Conservation (phyloP, 2,329 filamentous ascomycete genomes). For the Colletotrichum tanaceti region DNA sequence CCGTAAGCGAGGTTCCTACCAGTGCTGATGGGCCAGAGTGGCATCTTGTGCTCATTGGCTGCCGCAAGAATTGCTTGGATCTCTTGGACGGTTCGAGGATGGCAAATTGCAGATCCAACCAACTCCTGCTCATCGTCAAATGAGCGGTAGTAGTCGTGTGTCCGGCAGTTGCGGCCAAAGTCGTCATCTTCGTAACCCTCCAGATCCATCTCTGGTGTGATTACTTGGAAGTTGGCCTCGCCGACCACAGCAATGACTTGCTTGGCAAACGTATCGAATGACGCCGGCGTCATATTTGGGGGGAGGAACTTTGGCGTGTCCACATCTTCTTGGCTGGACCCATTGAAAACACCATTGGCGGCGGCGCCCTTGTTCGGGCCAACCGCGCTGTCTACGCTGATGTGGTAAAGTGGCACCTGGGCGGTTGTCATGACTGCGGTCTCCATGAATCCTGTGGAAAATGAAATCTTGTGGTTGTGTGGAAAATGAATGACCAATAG, state of each 20-base stretch:
- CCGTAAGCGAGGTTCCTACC: constrained; percentile 65
- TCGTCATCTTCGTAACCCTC: constrained; percentile 31
- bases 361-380: too few relatives aligned
- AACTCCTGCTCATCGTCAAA: constrained; percentile 32
- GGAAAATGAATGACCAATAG: too few relatives aligned
- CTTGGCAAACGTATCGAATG: not conserved
- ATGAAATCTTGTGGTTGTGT: too few relatives aligned
- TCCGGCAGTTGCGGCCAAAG: constrained; percentile 30
- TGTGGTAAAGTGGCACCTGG: too few relatives aligned
- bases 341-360: not conserved
- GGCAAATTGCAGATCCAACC: constrained; percentile 24
- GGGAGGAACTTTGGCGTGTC: not conserved
- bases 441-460: too few relatives aligned
- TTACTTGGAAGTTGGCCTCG: constrained; percentile 18
- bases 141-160: constrained; percentile 33
- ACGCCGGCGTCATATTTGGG: not conserved
- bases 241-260: not conserved
- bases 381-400: too few relatives aligned
- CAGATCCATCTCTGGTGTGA: constrained; percentile 14
- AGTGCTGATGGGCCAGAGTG: constrained; percentile 62
- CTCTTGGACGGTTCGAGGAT: constrained; percentile 46
- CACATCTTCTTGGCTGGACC: not conserved
- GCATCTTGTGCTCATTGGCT: constrained; percentile 57
- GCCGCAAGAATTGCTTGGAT: constrained; percentile 53
- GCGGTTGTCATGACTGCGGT: too few relatives aligned